These are phyloP conservation scores for Fusarium concolor DNA, from an alignment of 2,329 filamentous ascomycete species.

Conservation along the genomic window DNA sequence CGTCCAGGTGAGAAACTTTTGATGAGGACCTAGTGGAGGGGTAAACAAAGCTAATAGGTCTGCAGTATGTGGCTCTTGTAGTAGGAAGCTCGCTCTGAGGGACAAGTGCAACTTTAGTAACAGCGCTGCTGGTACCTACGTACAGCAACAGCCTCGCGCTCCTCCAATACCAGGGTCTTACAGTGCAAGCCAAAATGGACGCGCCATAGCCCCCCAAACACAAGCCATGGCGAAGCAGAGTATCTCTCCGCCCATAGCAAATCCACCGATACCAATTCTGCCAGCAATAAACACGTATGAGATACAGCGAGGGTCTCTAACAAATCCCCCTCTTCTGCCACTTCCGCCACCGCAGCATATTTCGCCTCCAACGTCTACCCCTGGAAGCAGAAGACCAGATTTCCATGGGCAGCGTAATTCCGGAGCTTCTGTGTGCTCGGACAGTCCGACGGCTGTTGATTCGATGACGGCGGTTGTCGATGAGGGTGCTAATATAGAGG, in stretches of 20 bases:
- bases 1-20: constrained; percentile 49
- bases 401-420: constrained; percentile 8
- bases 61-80: constrained; percentile 50
- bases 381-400: constrained; percentile 18
- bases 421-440: constrained; percentile 30
- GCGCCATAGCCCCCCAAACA: not conserved
- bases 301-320: not conserved
- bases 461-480: constrained; percentile 60
- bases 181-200: not conserved
- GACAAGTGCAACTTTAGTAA: constrained; percentile 47
- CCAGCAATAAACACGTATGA: not conserved
- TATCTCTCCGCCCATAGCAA: not conserved
- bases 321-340: not conserved
- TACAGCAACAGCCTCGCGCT: constrained; percentile 2
- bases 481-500: constrained; percentile 54
- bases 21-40: too few species aligned
- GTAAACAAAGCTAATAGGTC: not conserved
- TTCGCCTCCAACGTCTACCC: constrained; percentile 25
- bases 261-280: not conserved
- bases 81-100: constrained; percentile 45
- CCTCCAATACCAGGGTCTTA: not conserved
- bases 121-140: constrained; percentile 2
- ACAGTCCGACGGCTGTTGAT: constrained; percentile 52
- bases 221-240: not conserved
- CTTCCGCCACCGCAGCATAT: not conserved